Evolutionary conservation across 805 yeast genomes (phyloP), one percentile per base, ranked within the genome.

Genomic region (Saccharomycodes ludwigii): DNA sequence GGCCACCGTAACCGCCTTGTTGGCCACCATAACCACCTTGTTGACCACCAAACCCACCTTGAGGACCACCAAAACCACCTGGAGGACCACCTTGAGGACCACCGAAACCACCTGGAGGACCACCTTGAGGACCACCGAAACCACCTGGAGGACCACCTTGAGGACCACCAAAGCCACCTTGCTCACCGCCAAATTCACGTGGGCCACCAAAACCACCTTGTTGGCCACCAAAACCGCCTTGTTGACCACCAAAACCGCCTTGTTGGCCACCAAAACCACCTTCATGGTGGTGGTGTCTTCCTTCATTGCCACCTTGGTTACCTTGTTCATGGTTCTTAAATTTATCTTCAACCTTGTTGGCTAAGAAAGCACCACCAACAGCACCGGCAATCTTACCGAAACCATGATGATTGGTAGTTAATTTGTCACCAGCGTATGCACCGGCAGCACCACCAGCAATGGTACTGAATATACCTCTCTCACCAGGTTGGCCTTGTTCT

Each of bases 371-470:
- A 50, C 77, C 77, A 19, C 59, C 66, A 37, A 71, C 37, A 25
- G 71, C 75, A 50, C 77, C 78, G 19, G 60, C 61, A 34, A 67
- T 50, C 30, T 65, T 64, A 30, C 70, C 68, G 15, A 68, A 38
- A 13, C 48, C 50, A 6, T 52, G 43, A 30, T 53, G 58, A 8
- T 40, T 30, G 11, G 41, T 31, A 9, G 36, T 56, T 10, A 63
- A 23, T 40, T 65, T 61, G 18, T 61, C 52, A 40, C 74, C 74
- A 44, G 66, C 72, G 40, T 50, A 59, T 13, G 70, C 74, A 48
- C 74, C 74, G 26, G 66, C 69, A 35, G 63, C 61, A 40, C 69
- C 73, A 44, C 76, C 75, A 11, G 58, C 53, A 18, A 68, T 46
- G 18, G 66, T 57, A 15, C 71, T 50, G 9, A 64, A 39, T 28